These are phyloP conservation scores for Paramyrothecium roridum DNA, from an alignment of 2,329 filamentous ascomycete species.

Conservation along the genomic window DNA sequence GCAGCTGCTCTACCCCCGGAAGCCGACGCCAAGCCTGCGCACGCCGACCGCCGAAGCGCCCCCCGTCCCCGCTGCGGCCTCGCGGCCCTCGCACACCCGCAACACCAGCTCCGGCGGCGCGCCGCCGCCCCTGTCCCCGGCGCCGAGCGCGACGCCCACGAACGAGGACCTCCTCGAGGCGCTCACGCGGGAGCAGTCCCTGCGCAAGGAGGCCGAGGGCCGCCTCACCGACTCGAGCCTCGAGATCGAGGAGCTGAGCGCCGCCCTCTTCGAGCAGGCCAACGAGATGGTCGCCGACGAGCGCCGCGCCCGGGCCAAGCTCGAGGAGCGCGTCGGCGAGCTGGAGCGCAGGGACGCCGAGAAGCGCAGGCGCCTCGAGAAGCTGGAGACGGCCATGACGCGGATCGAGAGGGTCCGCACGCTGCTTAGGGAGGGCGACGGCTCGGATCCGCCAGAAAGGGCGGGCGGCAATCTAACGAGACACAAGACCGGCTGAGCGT, in stretches of 20 bases:
- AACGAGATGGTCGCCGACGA: conserved; percentile 86
- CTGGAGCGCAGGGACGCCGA: conserved; percentile 69
- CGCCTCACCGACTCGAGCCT: conserved; percentile 60
- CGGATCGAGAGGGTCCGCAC: conserved; percentile 69
- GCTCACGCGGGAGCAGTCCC: conserved; percentile 62
- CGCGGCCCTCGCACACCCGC: conserved; percentile 6
- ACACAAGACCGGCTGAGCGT: background rate
- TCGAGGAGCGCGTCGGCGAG: conserved; percentile 67
- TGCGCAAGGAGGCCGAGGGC: conserved; percentile 67
- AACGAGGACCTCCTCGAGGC: conserved; percentile 57
- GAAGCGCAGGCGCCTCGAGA: conserved; percentile 65
- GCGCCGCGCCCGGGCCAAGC: conserved; percentile 63
- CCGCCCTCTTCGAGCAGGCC: conserved; percentile 73
- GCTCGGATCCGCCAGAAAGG: background rate
- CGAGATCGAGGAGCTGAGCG: conserved; percentile 77
- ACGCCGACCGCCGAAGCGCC: conserved; percentile 15
- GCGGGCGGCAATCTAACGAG: background rate
- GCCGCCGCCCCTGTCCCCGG: conserved; percentile 16
- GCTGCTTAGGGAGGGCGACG: conserved; percentile 43
- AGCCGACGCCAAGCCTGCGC: conserved; percentile 33
- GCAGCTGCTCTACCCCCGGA: conserved; percentile 42
- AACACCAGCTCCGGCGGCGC: conserved; percentile 3
- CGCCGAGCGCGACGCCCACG: conserved; percentile 18
- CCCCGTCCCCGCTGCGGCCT: conserved; percentile 12
- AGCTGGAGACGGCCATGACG: conserved; percentile 66